Evolutionary conservation across 1,284 basidiomycete genomes (phyloP), one percentile per base, ranked within the genome.

Genomic region (Apiotrichum gracile): DNA sequence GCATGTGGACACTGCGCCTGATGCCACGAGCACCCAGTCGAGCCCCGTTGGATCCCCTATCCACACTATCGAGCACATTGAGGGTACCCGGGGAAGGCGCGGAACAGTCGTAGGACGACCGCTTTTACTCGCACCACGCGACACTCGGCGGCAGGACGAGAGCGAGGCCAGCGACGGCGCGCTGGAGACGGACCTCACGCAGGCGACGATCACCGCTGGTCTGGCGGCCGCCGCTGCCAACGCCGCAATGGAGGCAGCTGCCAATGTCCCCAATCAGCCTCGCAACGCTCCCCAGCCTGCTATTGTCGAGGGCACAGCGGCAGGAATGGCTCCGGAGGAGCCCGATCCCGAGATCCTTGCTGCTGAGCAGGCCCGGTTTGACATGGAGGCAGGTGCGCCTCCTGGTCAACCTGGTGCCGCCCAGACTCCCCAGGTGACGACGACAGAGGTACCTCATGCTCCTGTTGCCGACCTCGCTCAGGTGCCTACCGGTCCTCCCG

Each of bases 351-450:
- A 72, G 31, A 57, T 53, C 5, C 60, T 71, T 6, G 70, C 68
- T 0, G 70, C 69, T 8, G 72, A 72, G 57, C 70, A 74, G 47
- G 67, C 70, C 1, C 57, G 70, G 19, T 54, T 72, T 46, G 72
- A 74, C 53, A 58, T 74, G 60, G 68, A 70, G 52, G 69, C 69
- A 13, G 72, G 72, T 31, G 72, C 72, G 1, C 72, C 72, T 1
- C 72, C 72, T 6, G 70, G 70, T 10, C 70, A 72, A 40, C 71
- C 70, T 13, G 69, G 69, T 5, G 68, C 70, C 1, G 61, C 58
- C 5, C 65, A 68, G 52, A 70, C 70, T 1, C 69, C 68, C 4
- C 62, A 63, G 8, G 62, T 62, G 14, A 46, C 63, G 1, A 56
- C 63, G 1, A 57, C 52, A 6, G 62, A 66, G 26, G 52, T 55